Conservation (phyloP, 768 basidiomycete species). For the Lentinula sp. region DNA sequence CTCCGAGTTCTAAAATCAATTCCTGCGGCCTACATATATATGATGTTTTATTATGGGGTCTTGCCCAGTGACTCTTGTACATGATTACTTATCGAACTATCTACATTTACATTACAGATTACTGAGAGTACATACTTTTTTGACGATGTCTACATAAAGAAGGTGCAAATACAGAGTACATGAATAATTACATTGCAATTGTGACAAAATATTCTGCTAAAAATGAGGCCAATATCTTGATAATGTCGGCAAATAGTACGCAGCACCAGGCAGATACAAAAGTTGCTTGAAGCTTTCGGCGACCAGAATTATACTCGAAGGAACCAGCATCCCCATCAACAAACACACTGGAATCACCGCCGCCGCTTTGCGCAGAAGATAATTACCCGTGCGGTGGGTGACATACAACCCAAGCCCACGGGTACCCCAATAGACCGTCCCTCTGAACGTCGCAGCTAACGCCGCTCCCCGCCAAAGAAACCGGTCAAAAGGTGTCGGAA, state of each 20-base stretch:
- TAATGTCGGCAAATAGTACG: not conserved
- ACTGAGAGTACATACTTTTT: no score
- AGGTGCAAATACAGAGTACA: no score
- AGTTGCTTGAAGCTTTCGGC: not conserved
- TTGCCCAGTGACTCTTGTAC: no score
- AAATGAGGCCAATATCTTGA: not conserved
- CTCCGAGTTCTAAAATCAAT: no score
- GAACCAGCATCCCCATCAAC: not conserved
- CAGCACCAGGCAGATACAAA: not conserved
- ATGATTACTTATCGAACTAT: no score
- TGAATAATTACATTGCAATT: no score
- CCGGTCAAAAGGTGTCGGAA: not conserved
- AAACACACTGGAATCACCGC: not conserved
- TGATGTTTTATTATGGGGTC: no score
- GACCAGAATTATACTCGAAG: not conserved
- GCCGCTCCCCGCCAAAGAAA: not conserved
- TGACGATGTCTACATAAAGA: no score
- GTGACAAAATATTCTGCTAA: not conserved
- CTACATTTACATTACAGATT: no score
- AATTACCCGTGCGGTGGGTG: not conserved
- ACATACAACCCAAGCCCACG: not conserved
- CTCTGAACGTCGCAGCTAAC: not conserved
- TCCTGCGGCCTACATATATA: no score
- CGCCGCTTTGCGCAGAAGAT: not conserved
- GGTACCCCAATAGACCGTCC: not conserved